phyloP scores from a whole-genome alignment of 2,329 filamentous ascomycete genomes.

The Xenoacremonium recifei region DNA sequence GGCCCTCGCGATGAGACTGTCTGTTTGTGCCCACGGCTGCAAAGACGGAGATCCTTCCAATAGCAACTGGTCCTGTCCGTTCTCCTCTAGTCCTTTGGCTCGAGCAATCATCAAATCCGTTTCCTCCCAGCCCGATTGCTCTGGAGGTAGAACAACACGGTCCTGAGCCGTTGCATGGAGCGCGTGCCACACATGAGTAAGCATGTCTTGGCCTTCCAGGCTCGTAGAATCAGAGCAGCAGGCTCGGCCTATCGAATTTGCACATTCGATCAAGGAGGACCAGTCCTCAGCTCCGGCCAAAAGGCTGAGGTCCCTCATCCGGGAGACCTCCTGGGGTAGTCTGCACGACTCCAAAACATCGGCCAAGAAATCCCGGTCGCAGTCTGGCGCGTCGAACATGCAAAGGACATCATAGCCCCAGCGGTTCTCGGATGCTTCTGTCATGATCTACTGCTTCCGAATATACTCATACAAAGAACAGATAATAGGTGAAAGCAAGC shows the following conservation, averaged over 20 bases:
- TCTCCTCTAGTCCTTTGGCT: conserved; percentile 28
- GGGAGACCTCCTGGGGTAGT: conserved; percentile 26
- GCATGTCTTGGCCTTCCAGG: conserved; percentile 33
- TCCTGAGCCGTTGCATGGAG: too few species aligned
- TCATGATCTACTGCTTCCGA: conserved; percentile 14
- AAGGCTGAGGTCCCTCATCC: conserved; percentile 30
- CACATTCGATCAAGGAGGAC: conserved; percentile 33
- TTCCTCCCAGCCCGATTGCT: conserved; percentile 27
- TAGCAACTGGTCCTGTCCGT: too few species aligned
- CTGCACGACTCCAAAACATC: conserved; percentile 26
- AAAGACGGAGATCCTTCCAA: too few species aligned
- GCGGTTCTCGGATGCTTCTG: conserved; percentile 11
- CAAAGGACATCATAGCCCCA: conserved; percentile 27
- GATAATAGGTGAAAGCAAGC: too few species aligned
- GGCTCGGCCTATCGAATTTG: conserved; percentile 25
- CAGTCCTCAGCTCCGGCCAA: conserved; percentile 34
- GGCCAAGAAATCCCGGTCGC: conserved; percentile 30
- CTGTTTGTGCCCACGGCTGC: too few species aligned
- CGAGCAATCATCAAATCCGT: conserved; percentile 35
- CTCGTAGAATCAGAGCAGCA: conserved; percentile 10
- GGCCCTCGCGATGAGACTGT: too few species aligned
- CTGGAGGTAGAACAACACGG: too few species aligned
- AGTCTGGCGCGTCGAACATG: conserved; percentile 32
- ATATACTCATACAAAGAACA: too few species aligned
- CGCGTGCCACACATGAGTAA: conserved; percentile 30